phyloP scores from a whole-genome alignment of 768 basidiomycete genomes.

The Paxillus involutus region DNA sequence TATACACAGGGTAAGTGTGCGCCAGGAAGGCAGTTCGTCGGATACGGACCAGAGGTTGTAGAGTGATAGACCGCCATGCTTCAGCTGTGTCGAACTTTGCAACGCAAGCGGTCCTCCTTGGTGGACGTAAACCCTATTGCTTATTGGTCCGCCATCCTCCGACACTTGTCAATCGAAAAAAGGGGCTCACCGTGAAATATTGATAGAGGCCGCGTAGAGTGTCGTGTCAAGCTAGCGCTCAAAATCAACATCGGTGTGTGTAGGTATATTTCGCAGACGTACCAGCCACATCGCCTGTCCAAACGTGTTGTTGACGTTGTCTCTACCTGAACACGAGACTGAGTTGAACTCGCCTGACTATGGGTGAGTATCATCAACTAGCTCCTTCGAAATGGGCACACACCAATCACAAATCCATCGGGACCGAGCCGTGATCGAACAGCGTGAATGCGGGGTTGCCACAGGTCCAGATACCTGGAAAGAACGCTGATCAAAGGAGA shows the following conservation, averaged over 20 bases:
- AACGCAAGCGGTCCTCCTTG: slow-evolving; percentile 53
- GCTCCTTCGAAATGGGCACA: neutral
- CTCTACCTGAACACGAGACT: slow-evolving; percentile 51
- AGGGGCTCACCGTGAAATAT: slow-evolving; percentile 42
- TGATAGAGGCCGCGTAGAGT: slow-evolving; percentile 35
- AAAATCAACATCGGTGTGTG: neutral
- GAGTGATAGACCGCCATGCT: slow-evolving; percentile 45
- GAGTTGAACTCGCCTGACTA: slow-evolving; percentile 53
- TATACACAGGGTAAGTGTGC: slow-evolving; percentile 13
- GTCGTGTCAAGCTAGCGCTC: slow-evolving; percentile 14
- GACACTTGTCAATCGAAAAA: neutral
- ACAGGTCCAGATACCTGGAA: slow-evolving; percentile 52
- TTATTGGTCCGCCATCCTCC: neutral
- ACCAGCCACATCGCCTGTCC: slow-evolving; percentile 56
- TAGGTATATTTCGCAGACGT: slow-evolving; percentile 33
- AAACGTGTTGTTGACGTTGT: slow-evolving; percentile 52
- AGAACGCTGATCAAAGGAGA: neutral
- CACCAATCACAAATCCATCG: slow-evolving; percentile 50
- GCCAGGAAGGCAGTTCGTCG: neutral
- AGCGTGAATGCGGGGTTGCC: slow-evolving; percentile 51
- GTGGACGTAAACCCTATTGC: slow-evolving; percentile 47
- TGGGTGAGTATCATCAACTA: neutral
- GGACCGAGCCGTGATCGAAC: slow-evolving; percentile 48
- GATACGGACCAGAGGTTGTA: slow-evolving; percentile 45
- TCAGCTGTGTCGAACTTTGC: slow-evolving; percentile 49